Percentiles rank a stretch among this genome's conserved stretches.
These are phyloP conservation scores for Hypsizygus marmoreus DNA, from an alignment of 768 basidiomycete genomes.

Conservation along the genomic window DNA sequence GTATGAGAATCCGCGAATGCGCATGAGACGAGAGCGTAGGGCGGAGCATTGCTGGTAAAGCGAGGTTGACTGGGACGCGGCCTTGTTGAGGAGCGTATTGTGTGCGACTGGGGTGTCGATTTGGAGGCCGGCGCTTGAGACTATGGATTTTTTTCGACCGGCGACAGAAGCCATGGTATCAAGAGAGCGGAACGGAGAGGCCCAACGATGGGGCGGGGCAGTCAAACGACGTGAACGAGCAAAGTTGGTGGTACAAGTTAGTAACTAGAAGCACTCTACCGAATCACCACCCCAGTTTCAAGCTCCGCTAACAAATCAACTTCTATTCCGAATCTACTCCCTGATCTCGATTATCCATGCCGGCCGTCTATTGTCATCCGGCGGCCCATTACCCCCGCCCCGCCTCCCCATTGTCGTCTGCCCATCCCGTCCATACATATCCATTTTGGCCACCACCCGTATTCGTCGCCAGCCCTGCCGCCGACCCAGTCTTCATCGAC, in stretches of 20 bases:
- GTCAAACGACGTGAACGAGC: conserved; percentile 14
- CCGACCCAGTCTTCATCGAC: too few species aligned
- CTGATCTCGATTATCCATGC: conserved; percentile 9
- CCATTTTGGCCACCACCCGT: not conserved
- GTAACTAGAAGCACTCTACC: conserved; percentile 14
- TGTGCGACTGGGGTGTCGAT: conserved; percentile 77
- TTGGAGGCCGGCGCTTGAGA: conserved; percentile 60
- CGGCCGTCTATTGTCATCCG: conserved; percentile 9
- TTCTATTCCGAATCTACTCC: conserved; percentile 21
- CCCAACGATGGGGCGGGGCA: conserved; percentile 9
- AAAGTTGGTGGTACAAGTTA: conserved; percentile 16
- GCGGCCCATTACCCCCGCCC: not conserved
- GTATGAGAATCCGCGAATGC: conserved; percentile 70
- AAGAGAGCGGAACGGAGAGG: conserved; percentile 22
- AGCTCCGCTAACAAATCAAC: conserved; percentile 25
- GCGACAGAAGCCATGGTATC: conserved; percentile 54
- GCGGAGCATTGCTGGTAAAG: conserved; percentile 92
- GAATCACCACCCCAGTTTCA: too few species aligned
- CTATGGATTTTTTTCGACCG: conserved; percentile 80
- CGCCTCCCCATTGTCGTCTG: not conserved
- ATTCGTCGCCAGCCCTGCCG: not conserved
- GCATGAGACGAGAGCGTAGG: conserved; percentile 74
- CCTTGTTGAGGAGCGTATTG: conserved; percentile 89
- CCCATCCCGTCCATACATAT: not conserved
- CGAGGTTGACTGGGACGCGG: conserved; percentile 83